These are phyloP conservation scores for Pythium folliculosum DNA, from an alignment of 352 stramenopile species.

Conservation along the genomic window DNA sequence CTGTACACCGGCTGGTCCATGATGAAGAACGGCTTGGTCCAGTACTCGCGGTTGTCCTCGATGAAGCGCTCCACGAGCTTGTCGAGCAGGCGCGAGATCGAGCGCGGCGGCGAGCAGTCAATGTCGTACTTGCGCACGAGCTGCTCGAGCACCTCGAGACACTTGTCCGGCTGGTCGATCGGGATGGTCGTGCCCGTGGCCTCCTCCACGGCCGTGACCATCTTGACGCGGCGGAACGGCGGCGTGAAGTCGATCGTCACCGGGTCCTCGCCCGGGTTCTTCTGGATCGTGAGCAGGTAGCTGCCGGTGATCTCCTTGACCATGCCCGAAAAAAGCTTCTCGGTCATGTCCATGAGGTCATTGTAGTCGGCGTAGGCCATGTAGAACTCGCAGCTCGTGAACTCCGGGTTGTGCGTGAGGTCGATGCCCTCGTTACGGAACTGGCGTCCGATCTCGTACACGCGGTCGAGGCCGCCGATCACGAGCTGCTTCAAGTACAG, in stretches of 20 bases:
- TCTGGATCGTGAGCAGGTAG: constrained; percentile 90
- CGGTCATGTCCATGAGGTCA: constrained; percentile 97
- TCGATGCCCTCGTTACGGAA: constrained; percentile 99
- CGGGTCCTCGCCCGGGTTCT: constrained; percentile 67
- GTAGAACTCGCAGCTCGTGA: constrained; percentile 99
- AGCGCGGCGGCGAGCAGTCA: constrained; percentile 67
- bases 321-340: constrained; percentile 92
- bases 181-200: constrained; percentile 67
- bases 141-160: constrained; percentile 56
- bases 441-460: constrained; percentile 98
- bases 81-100: constrained; percentile 81
- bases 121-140: constrained; percentile 74
- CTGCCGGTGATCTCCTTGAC: constrained; percentile 90
- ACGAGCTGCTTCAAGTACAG: constrained; percentile 98
- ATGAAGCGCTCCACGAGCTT: constrained; percentile 90
- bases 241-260: constrained; percentile 93
- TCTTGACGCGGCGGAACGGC: constrained; percentile 95
- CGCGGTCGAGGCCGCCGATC: constrained; percentile 96
- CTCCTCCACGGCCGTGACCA: constrained; percentile 82
- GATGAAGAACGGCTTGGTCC: constrained; percentile 98
- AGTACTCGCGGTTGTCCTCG: constrained; percentile 85
- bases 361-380: constrained; percentile 98
- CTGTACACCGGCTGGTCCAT: constrained; percentile 98
- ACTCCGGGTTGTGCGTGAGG: constrained; percentile 98
- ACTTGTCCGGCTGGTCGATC: constrained; percentile 71